Conservation (phyloP, 345 rosid genomes). For the Toxicodendron radicans region DNA sequence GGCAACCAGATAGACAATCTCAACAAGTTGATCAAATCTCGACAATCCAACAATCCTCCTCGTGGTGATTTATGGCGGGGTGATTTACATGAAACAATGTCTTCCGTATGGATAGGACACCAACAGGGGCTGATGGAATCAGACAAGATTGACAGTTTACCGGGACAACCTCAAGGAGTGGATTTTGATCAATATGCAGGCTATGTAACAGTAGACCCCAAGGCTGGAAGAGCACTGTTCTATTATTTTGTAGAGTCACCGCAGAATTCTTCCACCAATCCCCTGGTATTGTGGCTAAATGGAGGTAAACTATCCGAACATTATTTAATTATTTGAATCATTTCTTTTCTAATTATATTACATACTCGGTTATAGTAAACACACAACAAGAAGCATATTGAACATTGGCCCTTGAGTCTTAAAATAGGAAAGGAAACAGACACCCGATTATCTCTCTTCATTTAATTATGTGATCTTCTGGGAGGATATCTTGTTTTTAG, state of each 20-base stretch:
- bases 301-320: slow-evolving; percentile 10
- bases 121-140: slow-evolving; percentile 28
- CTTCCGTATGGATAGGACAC: slow-evolving; percentile 23
- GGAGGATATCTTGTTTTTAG: too few species aligned
- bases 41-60: slow-evolving; percentile 27
- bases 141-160: slow-evolving; percentile 33
- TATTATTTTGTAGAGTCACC: slow-evolving; percentile 46
- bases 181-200: slow-evolving; percentile 43
- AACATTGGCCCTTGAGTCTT: too few species aligned
- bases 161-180: slow-evolving; percentile 39
- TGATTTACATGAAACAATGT: slow-evolving; percentile 5
- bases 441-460: too few species aligned
- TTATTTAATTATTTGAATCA: too few species aligned
- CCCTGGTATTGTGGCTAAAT: slow-evolving; percentile 35
- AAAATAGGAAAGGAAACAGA: too few species aligned
- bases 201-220: slow-evolving; percentile 34
- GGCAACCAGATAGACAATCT: slow-evolving; percentile 35
- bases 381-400: too few species aligned
- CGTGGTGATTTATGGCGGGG: slow-evolving; percentile 19
- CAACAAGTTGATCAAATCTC: slow-evolving; percentile 30
- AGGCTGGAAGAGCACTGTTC: slow-evolving; percentile 34
- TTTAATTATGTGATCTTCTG: too few species aligned
- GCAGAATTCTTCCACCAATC: slow-evolving; percentile 36
- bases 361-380: too few species aligned
- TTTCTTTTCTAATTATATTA: too few species aligned